Base-by-base conservation (phyloP, 202 grass and related monocot genomes). In the Tripidium arundinaceum region DNA sequence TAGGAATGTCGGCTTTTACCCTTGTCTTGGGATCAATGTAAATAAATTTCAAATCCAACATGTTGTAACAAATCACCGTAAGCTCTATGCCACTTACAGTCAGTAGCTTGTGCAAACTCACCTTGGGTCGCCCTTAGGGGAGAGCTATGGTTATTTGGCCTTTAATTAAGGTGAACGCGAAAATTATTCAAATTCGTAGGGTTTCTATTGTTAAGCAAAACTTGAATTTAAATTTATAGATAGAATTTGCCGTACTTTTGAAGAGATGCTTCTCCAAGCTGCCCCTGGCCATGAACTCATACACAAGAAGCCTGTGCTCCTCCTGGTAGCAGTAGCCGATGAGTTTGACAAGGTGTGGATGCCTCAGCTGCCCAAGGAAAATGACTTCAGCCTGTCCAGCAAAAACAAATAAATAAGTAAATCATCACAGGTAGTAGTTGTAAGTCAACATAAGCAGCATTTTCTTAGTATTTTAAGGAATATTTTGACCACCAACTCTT, bases 191-290 rank as follows among this genome's bases (percentile, higher is more conserved):
- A 69, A 11, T 70, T n/a, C n/a, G n/a, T n/a, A n/a, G 12, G 15
- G 26, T 10, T 70, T 13, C 2, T 34, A 36, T 54, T 34, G 16
- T 16, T 50, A 31, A 13, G n/a, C n/a, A 8, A 31, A 28, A 6
- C 1, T 31, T 9, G 8, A 29, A 70, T 45, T 5, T 11, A 16
- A 46, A 47, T 5, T 4, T 18, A 7, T n/a, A n/a, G n/a, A n/a
- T 33, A 61, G 38, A 78, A 54, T 43, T 46, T 1, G 10, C 5
- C 74, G 3, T 87, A 90, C 90, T 92, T 69, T 89, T 92, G 77
- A 87, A 92, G n/a, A 92, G 87, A 74, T 87, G 90, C n/a, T 87
- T 87, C 81, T 92, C 87, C 14, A 92, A 38, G 45, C 87, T 92
- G 24, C 90, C 87, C 16, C 76, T 66, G 1, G 70, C 76, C 90